Conservation (phyloP, 140 eudicot species). For the Flaveria floridana region DNA sequence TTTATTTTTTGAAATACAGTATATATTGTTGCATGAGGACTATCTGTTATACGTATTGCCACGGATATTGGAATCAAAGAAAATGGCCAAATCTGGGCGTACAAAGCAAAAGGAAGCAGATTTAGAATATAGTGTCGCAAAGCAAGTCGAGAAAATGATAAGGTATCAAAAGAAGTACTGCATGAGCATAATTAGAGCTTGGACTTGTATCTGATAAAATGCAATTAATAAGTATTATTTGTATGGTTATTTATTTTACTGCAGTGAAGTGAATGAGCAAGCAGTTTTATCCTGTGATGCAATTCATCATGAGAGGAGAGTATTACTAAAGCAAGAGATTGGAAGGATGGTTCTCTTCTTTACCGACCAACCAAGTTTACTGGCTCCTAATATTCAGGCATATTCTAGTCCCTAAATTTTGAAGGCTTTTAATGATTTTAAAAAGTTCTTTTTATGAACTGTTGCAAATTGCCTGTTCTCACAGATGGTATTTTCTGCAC, state of each 20-base stretch:
- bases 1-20: conserved; percentile 41
- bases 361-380: conserved; percentile 93
- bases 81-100: conserved; percentile 97
- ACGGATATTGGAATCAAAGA: conserved; percentile 93
- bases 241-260: conserved; percentile 28
- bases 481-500: conserved; percentile 98
- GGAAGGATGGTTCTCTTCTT: conserved; percentile 98
- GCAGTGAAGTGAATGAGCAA: conserved; percentile 98
- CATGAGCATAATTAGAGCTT: neutral
- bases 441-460: neutral
- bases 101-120: conserved; percentile 98
- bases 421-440: neutral
- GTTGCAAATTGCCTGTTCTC: conserved; percentile 26
- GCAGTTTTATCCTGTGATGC: conserved; percentile 82
- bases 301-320: conserved; percentile 90
- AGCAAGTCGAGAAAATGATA: conserved; percentile 98
- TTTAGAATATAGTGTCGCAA: conserved; percentile 95
- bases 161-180: conserved; percentile 52
- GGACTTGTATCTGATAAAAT: conserved; percentile 11
- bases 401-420: conserved; percentile 10
- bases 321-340: conserved; percentile 86
- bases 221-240: conserved; percentile 6
- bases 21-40: conserved; percentile 89
- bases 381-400: conserved; percentile 99
- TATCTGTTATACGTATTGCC: conserved; percentile 93